A percentile compares a stretch with the other conserved stretches of the same genome.
phyloP scores from a whole-genome alignment of 2,329 filamentous ascomycete genomes.

The Exophiala dermatitidis region DNA sequence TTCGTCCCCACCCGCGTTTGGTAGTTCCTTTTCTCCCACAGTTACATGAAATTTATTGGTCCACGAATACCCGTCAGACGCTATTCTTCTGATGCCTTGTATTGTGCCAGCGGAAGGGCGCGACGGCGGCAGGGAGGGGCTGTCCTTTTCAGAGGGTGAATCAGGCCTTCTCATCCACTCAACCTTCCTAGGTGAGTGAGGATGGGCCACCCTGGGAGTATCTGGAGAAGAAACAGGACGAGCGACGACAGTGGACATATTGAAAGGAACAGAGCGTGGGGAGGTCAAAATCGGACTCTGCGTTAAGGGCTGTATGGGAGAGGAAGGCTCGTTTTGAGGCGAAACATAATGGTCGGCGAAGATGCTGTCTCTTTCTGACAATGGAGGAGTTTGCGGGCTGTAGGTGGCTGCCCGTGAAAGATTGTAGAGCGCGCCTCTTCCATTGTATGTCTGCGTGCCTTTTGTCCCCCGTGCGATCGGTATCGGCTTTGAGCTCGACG shows the following conservation, averaged over 20 bases:
- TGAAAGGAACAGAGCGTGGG: conserved; percentile 11
- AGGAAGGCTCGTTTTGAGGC: conserved; percentile 36
- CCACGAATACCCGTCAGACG: conserved; percentile 23
- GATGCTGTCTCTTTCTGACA: conserved; percentile 57
- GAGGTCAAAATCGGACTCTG: conserved; percentile 8
- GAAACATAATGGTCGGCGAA: conserved; percentile 55
- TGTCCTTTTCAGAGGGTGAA: conserved; percentile 12
- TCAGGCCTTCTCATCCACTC: conserved; percentile 18
- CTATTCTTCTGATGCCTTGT: conserved; percentile 22
- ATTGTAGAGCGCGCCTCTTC: conserved; percentile 12
- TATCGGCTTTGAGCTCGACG: conserved; percentile 32
- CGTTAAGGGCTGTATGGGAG: conserved; percentile 9
- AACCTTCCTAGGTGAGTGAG: conserved; percentile 10
- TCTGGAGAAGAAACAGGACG: conserved; percentile 19
- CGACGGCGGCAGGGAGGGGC: conserved; percentile 1
- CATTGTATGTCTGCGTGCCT: conserved; percentile 20
- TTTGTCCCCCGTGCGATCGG: conserved; percentile 29
- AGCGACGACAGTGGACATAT: conserved; percentile 19
- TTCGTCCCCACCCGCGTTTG: conserved; percentile 5
- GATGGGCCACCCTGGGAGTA: conserved; percentile 6
- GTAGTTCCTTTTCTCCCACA: conserved; percentile 8
- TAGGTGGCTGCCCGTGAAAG: conserved; percentile 17
- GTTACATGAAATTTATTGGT: conserved; percentile 21
- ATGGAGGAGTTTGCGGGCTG: conserved; percentile 40
- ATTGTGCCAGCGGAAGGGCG: conserved; percentile 15